Conservation (phyloP, 768 basidiomycete genomes). For the Pisolithus sp. region DNA sequence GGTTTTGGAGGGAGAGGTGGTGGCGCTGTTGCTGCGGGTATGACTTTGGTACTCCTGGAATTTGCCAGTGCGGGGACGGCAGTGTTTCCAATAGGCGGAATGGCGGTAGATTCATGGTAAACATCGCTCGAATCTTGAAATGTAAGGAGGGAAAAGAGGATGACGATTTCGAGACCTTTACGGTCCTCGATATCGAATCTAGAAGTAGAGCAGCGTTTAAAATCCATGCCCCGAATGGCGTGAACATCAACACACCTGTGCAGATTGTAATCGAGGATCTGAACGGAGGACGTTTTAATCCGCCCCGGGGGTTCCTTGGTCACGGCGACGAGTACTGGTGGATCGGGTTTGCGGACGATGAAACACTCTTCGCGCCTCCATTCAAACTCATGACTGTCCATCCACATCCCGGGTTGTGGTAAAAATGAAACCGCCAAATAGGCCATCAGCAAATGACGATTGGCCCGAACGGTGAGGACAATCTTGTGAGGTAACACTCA, state of each 20-base stretch:
- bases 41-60: background rate
- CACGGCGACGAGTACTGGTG: slow-evolving; percentile 76
- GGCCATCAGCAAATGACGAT: background rate
- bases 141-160: slow-evolving; percentile 69
- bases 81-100: background rate
- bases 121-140: slow-evolving; percentile 67
- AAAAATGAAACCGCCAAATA: background rate
- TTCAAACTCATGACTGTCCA: slow-evolving; percentile 68
- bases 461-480: background rate
- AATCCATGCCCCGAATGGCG: background rate
- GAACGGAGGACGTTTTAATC: slow-evolving; percentile 58
- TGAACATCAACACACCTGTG: slow-evolving; percentile 44
- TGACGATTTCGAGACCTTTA: slow-evolving; percentile 79
- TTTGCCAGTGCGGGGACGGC: background rate
- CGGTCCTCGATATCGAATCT: slow-evolving; percentile 83
- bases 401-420: background rate
- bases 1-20: slow-evolving; percentile 54
- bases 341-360: slow-evolving; percentile 80
- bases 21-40: slow-evolving; percentile 9
- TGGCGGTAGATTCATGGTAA: slow-evolving; percentile 35
- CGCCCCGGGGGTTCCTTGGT: slow-evolving; percentile 70
- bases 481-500: slow-evolving; percentile 31
- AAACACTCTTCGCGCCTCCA: slow-evolving; percentile 84
- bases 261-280: slow-evolving; percentile 81
- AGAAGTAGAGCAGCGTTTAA: background rate